These are phyloP conservation scores for Henningerozyma blattae DNA, from an alignment of 805 yeast genomes.

Conservation along the genomic window DNA sequence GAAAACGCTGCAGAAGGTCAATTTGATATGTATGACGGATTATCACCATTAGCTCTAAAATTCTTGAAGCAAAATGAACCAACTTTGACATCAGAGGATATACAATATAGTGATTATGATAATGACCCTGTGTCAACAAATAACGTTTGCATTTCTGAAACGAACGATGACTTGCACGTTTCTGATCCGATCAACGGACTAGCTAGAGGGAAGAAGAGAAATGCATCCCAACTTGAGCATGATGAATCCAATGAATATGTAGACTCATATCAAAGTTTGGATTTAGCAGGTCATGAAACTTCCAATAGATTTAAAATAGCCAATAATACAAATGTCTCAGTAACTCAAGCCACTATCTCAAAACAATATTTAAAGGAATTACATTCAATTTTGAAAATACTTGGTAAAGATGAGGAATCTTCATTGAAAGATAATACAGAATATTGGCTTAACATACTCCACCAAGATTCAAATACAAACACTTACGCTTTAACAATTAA, in stretches of 20 bases:
- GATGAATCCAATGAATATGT: too few species aligned
- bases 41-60: conserved; percentile 16
- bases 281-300: background rate
- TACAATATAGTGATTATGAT: background rate
- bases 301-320: conserved; percentile 11
- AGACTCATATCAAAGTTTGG: too few species aligned
- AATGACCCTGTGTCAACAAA: background rate
- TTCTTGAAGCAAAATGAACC: conserved; percentile 3
- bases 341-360: conserved; percentile 13
- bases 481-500: conserved; percentile 7
- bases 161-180: too few species aligned
- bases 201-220: too few species aligned
- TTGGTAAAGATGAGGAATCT: conserved; percentile 4
- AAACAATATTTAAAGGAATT: conserved; percentile 15
- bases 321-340: conserved; percentile 10
- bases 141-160: too few species aligned
- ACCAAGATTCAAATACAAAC: conserved; percentile 4
- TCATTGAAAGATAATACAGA: conserved; percentile 6
- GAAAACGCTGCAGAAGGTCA: background rate
- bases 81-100: background rate
- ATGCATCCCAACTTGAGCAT: too few species aligned
- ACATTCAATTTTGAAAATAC: conserved; percentile 3
- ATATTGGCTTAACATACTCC: conserved; percentile 13
- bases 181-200: too few species aligned
- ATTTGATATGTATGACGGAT: conserved; percentile 7